Evolutionary conservation across 495 filamentous ascomycete species (phyloP), one percentile per base, ranked within the genome.

Genomic region (Penicillium desertorum): DNA sequence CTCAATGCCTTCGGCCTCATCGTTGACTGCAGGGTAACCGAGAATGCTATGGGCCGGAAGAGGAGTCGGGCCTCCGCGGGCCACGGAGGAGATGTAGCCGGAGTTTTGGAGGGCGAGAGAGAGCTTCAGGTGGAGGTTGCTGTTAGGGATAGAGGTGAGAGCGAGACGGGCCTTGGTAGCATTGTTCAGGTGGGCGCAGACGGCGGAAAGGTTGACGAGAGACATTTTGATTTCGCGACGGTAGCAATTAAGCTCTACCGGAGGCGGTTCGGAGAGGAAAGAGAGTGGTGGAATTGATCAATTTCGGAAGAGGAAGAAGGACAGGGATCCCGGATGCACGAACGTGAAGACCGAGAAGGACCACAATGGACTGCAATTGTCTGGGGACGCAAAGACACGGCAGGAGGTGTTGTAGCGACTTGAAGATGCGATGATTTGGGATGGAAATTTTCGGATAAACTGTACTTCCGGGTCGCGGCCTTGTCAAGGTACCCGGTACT

Each of bases 111-210:
- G 82, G 16, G 86, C 85, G 10, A 93, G 83, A 41, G 83, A 79
- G 7, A 98, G 80, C 23, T 70, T 73, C 53, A 96, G 86, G 77
- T 91, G 89, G 62, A 92, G 84, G 55, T 91, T 92, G 34, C 83
- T 87, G 73, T 85, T 85, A 43, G 90, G 89, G 51, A 98, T 81
- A 7, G 91, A 94, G 41, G 95, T 97, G 4, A 96, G 80, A 56
- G 88, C 89, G 4, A 98, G 85, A 1, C 88, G 88, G 7, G 89
- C 92, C 68, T 86, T 87, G 47, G 89, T 87, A 65, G 89, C 89
- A 79, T 98, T 98, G 77, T 96, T 91, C 37, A 98, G 82, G 80
- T 98, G 94, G 50, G 91, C 90, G 76, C 90, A 96, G 65, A 91
- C 82, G 79, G 93, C 72, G 51, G 85, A 75, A 63, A 98, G 83